Evolutionary conservation across 345 rosid species (phyloP), one percentile per base, ranked within the genome.

Genomic region (Carallia brachiata): DNA sequence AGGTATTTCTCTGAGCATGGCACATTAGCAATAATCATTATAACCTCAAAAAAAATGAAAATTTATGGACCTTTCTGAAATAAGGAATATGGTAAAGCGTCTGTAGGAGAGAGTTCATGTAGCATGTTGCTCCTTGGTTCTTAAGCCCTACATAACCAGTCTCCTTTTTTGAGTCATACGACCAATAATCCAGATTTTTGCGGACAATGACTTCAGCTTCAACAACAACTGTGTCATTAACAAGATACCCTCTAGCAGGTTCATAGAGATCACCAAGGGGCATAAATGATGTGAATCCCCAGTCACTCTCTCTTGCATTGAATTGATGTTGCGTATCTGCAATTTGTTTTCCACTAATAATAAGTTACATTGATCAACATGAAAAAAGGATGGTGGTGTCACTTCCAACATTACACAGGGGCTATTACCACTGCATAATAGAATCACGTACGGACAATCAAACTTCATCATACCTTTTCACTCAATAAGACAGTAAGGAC

Each of bases 111-210:
- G 98, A 91, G 77, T 94, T 94, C 98, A 94, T 94, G 81, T 94
- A 94, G 82, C 98, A 94, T 31, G 98, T 91, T n/a, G 98, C 97
- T 74, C 98, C 98, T 85, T 94, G 98, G 79, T 94, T 94, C 84
- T 94, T 94, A 61, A 94, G 92, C 67, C 98, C 98, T 78, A 94
- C 98, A 85, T 75, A 91, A 61, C 98, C 96, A 40, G 98, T 94
- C 81, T 91, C 98, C 75, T 94, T 91, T 74, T 90, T 94, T 28
- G 98, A 94, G 86, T 91, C 97, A 74, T 88, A 86, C 36, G 91
- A 58, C 93, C 91, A 90, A 66, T 93, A 91, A 84, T 93, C 98
- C 64, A 85, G 79, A 77, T 85, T 85, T 75, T 78, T 87, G 48
- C 90, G 91, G 55, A 91, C 97, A 85, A 81, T 81, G 44, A 91